Base-by-base conservation (phyloP, 257 asterid genomes). In the Solanum lignicaule region DNA sequence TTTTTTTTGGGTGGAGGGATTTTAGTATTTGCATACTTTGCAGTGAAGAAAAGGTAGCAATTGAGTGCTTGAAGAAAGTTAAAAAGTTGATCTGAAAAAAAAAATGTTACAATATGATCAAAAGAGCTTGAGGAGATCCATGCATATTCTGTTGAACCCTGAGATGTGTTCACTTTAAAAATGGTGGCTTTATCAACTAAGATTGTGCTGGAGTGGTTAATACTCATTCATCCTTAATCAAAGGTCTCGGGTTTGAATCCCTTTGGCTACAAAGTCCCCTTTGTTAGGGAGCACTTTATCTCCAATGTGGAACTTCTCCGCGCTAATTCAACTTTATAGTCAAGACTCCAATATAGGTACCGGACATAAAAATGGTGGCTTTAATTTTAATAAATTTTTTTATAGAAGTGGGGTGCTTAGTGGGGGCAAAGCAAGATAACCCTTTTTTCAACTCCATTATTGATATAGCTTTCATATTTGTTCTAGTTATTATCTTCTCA, bases 61-160 rank as follows among this genome's bases (percentile, higher is more conserved):
- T 89, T 88, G 91, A 89, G 93, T 91, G 94, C 88, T 86, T 41
- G 91, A 87, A 89, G 92, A 89, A 78, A 88, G 87, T 87, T 74
- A 92, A 91, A 90, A 94, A 85, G 94, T 87, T 81, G 89, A 29
- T 82, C 69, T 87, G 36, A 84, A 86, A 73, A 82, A 43, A 8
- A 55, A 2, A 6, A 32, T 31, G 79, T 16, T 23, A 83, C 46
- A 36, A 81, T 68, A 46, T 35, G 82, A 85, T 87, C 86, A 21
- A 86, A 46, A 82, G 87, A 62, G 9, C 25, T 87, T 7, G 89
- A 90, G 88, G 83, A 92, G 93, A 94, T 92, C 89, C 97, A 91
- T 94, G 96, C 98, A 95, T 93, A 95, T 95, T 94, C 95, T 88
- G 92, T 86, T 93, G 91, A 90, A 90, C 84, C 89, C 89, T 88